Evolutionary conservation across 73 alveolate genomes (phyloP), one percentile per base, ranked within the genome.

Genomic region (Paraurostyla sp.): DNA sequence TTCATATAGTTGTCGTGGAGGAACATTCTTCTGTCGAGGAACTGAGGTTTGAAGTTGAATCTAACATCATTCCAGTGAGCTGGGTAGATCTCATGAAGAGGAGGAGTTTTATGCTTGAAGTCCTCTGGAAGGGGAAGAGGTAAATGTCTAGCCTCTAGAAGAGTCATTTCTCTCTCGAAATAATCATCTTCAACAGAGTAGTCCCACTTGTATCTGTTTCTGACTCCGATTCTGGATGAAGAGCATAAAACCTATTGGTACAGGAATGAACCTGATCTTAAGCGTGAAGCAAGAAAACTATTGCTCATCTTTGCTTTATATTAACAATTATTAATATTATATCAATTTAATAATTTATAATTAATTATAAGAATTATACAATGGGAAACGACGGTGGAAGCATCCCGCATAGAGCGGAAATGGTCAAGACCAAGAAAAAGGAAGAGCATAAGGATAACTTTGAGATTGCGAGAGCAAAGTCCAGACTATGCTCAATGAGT

Each of bases 321-420:
- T 73, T 73, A 18, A 68, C 30, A 40, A 68, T 68, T 68, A 68
- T 68, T 68, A 68, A 22, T 35, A 35, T 49, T 25, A 25, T 23
- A 75, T 7, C 48, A 69, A 27, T 42, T 11, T 69, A 16, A 75
- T 75, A 23, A 75, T 45, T 69, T 42, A 38, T 75, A 23, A 38
- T 46, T 38, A 41, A 75, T 43, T 46, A 38, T 71, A 65, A 7
- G 18, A 13, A 68, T 9, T 80, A 78, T 75, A 83, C 57, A 91
- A 95, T 97, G 99, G 99, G 98, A 75, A 97, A 97, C 91, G 99
- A 97, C 78, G 98, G 98, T 40, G 99, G 99, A 38, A 91, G 98
- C 81, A 94, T 97, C 18, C 98, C 98, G 7, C 95, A 92, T 57
- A 63, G 98, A 75, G 93, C 95, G 25, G 97, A 96, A 43, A 86